Percentiles rank a stretch among this genome's conserved stretches.
Conservation (phyloP, 331 rosid species). For the Erythrophleum ivorense region DNA sequence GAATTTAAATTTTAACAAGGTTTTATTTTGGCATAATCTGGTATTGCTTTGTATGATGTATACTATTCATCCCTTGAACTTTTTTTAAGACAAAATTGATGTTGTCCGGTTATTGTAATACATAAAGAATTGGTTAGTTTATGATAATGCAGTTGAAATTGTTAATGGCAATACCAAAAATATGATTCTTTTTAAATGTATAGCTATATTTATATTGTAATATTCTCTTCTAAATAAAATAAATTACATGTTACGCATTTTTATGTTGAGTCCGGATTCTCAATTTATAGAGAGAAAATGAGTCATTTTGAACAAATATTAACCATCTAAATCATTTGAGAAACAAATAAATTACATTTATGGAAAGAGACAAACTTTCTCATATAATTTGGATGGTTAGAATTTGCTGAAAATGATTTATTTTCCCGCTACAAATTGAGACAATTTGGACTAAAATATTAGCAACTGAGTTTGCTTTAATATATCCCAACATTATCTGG, state of each 20-base stretch:
- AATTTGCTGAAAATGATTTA: no score
- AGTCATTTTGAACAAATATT: no score
- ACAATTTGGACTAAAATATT: neutral
- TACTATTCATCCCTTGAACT: neutral
- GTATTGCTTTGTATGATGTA: neutral
- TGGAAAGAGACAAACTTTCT: neutral
- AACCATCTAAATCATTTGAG: no score
- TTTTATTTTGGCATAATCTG: conserved; percentile 41
- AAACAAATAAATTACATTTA: neutral
- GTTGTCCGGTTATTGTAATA: neutral
- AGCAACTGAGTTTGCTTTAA: conserved; percentile 32
- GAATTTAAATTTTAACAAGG: conserved; percentile 52
- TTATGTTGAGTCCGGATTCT: conserved; percentile 52
- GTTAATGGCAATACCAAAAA: conserved; percentile 7
- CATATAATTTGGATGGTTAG: no score
- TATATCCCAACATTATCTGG: conserved; percentile 12
- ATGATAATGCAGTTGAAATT: neutral
- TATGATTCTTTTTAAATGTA: neutral
- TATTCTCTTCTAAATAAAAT: neutral
- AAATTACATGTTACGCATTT: neutral
- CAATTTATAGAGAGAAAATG: neutral
- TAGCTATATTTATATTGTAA: neutral
- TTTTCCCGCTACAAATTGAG: no score
- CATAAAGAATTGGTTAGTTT: neutral
- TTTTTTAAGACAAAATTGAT: neutral